Conservation (phyloP, 116 monocot genomes). For the Dioscorea cayenensis region DNA sequence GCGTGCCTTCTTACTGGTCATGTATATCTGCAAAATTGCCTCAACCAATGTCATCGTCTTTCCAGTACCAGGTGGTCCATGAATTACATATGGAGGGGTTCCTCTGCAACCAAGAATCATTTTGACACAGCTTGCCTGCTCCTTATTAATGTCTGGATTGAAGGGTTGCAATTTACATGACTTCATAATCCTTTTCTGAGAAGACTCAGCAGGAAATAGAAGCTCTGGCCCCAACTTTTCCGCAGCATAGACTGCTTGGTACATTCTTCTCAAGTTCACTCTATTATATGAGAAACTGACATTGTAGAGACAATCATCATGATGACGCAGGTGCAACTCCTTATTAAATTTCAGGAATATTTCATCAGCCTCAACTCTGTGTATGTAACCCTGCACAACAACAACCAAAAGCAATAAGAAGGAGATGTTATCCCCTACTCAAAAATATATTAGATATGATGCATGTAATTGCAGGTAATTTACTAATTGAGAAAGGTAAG, state of each 20-base stretch:
- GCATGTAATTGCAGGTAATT: background rate
- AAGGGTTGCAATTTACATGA: conserved; percentile 27
- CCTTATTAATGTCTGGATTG: conserved; percentile 48
- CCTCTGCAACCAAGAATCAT: conserved; percentile 83
- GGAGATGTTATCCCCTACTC: background rate
- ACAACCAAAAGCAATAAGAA: background rate
- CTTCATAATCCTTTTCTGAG: conserved; percentile 28
- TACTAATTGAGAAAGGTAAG: background rate
- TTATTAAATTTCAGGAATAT: conserved; percentile 66
- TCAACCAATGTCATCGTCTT: conserved; percentile 88
- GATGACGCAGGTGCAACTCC: conserved; percentile 41
- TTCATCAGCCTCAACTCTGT: conserved; percentile 87
- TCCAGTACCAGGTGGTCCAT: conserved; percentile 96
- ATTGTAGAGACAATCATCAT: conserved; percentile 45
- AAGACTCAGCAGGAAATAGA: conserved; percentile 54
- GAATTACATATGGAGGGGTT: conserved; percentile 76
- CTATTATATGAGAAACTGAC: conserved; percentile 87
- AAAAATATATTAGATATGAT: background rate
- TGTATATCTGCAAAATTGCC: conserved; percentile 66
- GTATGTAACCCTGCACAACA: conserved; percentile 69
- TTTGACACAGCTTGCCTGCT: conserved; percentile 55
- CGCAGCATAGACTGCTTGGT: conserved; percentile 63
- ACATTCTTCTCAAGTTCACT: conserved; percentile 64
- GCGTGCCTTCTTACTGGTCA: conserved; percentile 22
- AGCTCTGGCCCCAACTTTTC: conserved; percentile 38